Base-by-base conservation (phyloP, 805 yeast species). In the Wickerhamomyces queroliae region DNA sequence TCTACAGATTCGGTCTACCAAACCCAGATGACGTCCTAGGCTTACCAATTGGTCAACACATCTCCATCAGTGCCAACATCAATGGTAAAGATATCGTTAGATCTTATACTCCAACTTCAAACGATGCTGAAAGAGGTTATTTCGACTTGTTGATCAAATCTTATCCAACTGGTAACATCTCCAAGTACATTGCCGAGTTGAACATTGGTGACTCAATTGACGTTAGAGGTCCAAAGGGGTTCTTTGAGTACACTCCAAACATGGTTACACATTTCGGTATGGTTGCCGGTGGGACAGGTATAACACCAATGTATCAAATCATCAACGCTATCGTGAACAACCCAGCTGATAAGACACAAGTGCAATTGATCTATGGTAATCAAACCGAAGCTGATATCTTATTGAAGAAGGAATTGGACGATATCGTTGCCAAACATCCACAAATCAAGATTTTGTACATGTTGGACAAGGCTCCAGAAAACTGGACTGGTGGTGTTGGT, bases 241-340 rank as follows among this genome's bases (percentile, higher is more conserved):
- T 78, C 55, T 88, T 85, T 70, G 74, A 79, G 45, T 90, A 90
- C 66, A 69, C 77, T 38, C 88, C 95, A 50, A 86, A 85, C 64
- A 79, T 83, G 80, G 80, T 76, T 41, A 67, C 72, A 42, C 72
- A 74, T 44, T 71, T 90, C 43, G 88, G 83, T 39, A 90, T 90
- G 97, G 80, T 91, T 49, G 95, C 96, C 31, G 97, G 97, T 50
- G 98, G 97, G 56, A 87, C 97, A 28, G 97, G 97, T 61, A 83
- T 89, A 55, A 83, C 96, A 7, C 96, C 96, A 59, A 89, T 89
- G 96, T 87, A 79, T 64, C 96, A 89, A 69, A 81, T 89, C 50
- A 78, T 90, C 50, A 83, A 85, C 51, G 85, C 95, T 12, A 81
- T 90, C 49, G 79, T 80, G 52, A 66, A 69, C 41, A 78, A 90